These are phyloP conservation scores for Centrapalus pauciflorus DNA, from an alignment of 129 eudicot species.

Conservation along the genomic window DNA sequence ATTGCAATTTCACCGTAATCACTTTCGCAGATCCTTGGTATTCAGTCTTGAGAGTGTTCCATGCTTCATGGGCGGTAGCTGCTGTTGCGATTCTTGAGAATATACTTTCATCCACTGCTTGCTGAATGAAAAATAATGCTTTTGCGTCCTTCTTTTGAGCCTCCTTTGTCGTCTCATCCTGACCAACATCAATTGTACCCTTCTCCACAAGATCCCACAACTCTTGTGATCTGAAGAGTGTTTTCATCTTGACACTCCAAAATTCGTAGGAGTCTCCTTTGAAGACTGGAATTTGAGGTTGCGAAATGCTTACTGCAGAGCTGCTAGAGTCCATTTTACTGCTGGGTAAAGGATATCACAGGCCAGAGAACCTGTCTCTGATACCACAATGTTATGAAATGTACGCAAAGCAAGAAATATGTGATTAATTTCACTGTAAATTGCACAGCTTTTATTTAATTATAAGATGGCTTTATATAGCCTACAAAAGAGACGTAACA, in stretches of 20 bases:
- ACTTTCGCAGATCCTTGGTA: neutral
- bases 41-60: neutral
- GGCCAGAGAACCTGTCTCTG: neutral
- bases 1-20: neutral
- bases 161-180: too few species aligned
- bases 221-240: neutral
- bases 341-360: neutral
- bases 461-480: too few species aligned
- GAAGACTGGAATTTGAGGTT: neutral
- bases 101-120: neutral
- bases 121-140: neutral
- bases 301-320: neutral
- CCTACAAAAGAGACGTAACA: too few species aligned
- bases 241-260: conserved; percentile 8
- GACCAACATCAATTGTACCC: too few species aligned
- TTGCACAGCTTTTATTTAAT: too few species aligned
- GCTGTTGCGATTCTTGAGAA: neutral
- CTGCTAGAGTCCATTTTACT: neutral
- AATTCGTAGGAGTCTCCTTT: neutral
- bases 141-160: too few species aligned
- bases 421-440: too few species aligned
- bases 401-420: neutral
- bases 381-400: neutral
- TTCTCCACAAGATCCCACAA: neutral
- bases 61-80: neutral